Percentiles rank a stretch among this genome's conserved stretches.
phyloP scores from a whole-genome alignment of 352 stramenopile genomes.

The Pythium sp. region DNA sequence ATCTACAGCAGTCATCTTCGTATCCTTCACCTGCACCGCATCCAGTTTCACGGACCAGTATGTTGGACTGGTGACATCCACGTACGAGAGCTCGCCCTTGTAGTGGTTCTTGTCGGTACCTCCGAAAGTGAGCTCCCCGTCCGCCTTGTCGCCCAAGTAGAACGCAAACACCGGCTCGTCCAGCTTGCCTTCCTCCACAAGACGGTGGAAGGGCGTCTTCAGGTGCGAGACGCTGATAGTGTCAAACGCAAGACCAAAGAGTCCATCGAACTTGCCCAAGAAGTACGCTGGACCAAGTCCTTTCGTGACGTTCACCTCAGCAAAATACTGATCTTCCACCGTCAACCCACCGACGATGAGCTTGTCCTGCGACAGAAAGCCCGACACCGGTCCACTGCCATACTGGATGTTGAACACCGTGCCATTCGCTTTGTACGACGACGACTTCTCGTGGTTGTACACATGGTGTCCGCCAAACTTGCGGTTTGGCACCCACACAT shows the following conservation, averaged over 20 bases:
- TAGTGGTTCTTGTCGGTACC: conserved; percentile 71
- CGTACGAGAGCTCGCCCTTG: conserved; percentile 79
- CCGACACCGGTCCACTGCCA: conserved; percentile 71
- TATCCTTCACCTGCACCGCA: conserved; percentile 29
- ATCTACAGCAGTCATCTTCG: conserved; percentile 15
- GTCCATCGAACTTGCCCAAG: conserved; percentile 92
- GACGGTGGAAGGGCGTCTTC: conserved; percentile 83
- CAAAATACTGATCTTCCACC: conserved; percentile 69
- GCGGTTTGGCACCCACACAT: conserved; percentile 27
- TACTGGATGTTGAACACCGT: conserved; percentile 88
- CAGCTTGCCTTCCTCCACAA: conserved; percentile 75
- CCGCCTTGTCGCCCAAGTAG: conserved; percentile 73
- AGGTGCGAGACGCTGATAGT: conserved; percentile 77
- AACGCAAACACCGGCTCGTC: conserved; percentile 86
- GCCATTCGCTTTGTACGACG: conserved; percentile 65
- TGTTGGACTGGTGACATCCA: conserved; percentile 27
- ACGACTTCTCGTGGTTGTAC: conserved; percentile 69
- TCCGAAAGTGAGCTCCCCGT: conserved; percentile 28
- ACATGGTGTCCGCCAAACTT: conserved; percentile 29
- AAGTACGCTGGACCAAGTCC: conserved; percentile 88
- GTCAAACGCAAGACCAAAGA: conserved; percentile 89
- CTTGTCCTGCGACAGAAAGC: conserved; percentile 70
- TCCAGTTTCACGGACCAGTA: conserved; percentile 38
- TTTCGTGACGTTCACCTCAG: conserved; percentile 85
- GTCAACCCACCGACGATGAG: conserved; percentile 35